Evolutionary conservation across 2,329 filamentous ascomycete genomes (phyloP).

Genomic region (Cladosporium cucumerinum): DNA sequence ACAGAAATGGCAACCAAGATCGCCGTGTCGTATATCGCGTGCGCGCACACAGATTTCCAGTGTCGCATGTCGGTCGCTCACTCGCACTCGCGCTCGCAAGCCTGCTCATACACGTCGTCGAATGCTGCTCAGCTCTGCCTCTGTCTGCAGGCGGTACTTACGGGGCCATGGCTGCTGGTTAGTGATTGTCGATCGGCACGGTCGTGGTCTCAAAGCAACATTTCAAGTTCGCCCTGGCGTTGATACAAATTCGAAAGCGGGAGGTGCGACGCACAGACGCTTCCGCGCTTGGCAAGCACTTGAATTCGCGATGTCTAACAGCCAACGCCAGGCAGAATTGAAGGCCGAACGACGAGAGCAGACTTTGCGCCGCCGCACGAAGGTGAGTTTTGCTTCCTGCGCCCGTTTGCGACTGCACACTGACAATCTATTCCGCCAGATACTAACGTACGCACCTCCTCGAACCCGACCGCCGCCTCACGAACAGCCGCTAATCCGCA

Average conservation of each 20-base stretch:
- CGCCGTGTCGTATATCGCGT: slow-evolving; percentile 1
- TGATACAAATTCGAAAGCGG: slow-evolving; percentile 14
- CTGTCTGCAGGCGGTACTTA: slow-evolving; percentile 19
- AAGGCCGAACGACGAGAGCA: slow-evolving; percentile 14
- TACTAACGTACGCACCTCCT: slow-evolving; percentile 17
- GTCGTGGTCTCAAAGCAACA: slow-evolving; percentile 12
- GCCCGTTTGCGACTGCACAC: slow-evolving; percentile 10
- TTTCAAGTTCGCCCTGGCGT: background rate
- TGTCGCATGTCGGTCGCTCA: slow-evolving; percentile 3
- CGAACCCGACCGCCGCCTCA: background rate
- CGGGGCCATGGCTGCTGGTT: slow-evolving; percentile 24
- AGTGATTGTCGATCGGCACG: slow-evolving; percentile 12
- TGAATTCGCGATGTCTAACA: too few relatives aligned
- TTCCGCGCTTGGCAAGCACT: slow-evolving; percentile 10
- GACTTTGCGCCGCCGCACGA: slow-evolving; percentile 13
- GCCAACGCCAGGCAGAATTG: slow-evolving; percentile 9
- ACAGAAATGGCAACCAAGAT: background rate
- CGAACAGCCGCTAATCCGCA: slow-evolving; percentile 18
- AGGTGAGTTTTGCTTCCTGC: slow-evolving; percentile 11
- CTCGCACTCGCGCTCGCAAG: background rate
- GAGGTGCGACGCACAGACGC: slow-evolving; percentile 6
- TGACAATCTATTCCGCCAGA: slow-evolving; percentile 12
- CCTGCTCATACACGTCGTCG: slow-evolving; percentile 2
- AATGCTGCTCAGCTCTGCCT: background rate
- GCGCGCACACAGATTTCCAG: slow-evolving; percentile 2